These are phyloP conservation scores for Ophiosphaerella narmari DNA, from an alignment of 2,329 filamentous ascomycete genomes.

Conservation along the genomic window DNA sequence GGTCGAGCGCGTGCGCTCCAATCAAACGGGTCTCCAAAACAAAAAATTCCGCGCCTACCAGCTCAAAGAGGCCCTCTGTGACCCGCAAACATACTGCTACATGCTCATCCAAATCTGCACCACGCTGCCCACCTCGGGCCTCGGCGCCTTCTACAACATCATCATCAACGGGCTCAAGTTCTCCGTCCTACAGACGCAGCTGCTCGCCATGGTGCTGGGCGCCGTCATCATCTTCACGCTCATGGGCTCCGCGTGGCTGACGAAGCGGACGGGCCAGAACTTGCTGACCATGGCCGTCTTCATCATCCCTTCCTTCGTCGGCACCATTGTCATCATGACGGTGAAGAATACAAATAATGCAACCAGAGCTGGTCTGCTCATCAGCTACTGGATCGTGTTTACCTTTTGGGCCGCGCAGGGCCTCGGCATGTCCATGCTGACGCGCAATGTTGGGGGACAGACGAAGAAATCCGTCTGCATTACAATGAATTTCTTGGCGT, in stretches of 20 bases:
- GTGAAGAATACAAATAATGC: constrained; percentile 62
- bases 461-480: constrained; percentile 74
- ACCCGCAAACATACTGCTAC: constrained; percentile 65
- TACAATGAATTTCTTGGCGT: constrained; percentile 71
- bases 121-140: constrained; percentile 72
- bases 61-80: constrained; percentile 61
- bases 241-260: constrained; percentile 68
- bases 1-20: constrained; percentile 52
- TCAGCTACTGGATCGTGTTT: constrained; percentile 76
- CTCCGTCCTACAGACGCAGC: constrained; percentile 67
- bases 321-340: constrained; percentile 73
- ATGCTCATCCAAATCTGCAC: constrained; percentile 70
- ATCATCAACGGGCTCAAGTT: constrained; percentile 74
- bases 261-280: constrained; percentile 72
- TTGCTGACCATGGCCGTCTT: constrained; percentile 68
- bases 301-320: constrained; percentile 70
- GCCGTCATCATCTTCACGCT: constrained; percentile 74
- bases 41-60: constrained; percentile 58
- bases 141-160: constrained; percentile 75
- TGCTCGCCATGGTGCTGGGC: constrained; percentile 76
- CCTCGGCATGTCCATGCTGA: constrained; percentile 68
- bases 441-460: constrained; percentile 71
- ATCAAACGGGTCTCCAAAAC: constrained; percentile 54
- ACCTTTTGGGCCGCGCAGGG: constrained; percentile 79
- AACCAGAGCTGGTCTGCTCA: constrained; percentile 68